Evolutionary conservation across 2,329 filamentous ascomycete species (phyloP), one percentile per base, ranked within the genome.

Genomic region (Arthrobotrys musiformis): DNA sequence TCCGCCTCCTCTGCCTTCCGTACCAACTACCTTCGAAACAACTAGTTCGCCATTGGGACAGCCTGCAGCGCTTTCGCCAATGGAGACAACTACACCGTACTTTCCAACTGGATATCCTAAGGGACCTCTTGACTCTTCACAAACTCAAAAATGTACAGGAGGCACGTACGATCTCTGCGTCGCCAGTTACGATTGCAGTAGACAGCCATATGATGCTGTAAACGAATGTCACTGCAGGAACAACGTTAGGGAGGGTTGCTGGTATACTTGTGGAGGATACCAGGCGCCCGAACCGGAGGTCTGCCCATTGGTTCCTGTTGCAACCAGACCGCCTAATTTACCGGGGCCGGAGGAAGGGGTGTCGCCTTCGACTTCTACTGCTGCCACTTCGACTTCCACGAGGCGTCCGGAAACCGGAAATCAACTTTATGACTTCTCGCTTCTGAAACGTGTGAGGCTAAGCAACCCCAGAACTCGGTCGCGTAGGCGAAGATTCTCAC

Each of bases 141-240:
- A 77, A 28, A 48, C 28, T 24, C 48, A 70, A 40, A 22, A 52
- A 33, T 77, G 73, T 66, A 70, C 60, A 15, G 73, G 66, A 17
- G 73, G 73, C 19, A 61, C 73, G 11, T 77, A 52, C 37, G 11
- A 44, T 6, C 33, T 30, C 17, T 70, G 73, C 66, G 60, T 77
- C 52, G 58, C 50, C 24, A 56, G 37, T 50, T 77, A 77, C 44
- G 26, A 42, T 30, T 77, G 73, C 60, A 30, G 26, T 1, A 50
- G 37, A 2, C 28, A 61, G 35, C 50, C 66, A 60, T 46, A 42
- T 13, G 60, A 66, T 26, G 2, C 44, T 3, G 33, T 58, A 11
- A 62, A 62, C 33, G 50, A 52, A 19, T 77, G 73, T 56, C 64
- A 64, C 60, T 77, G 73, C 66, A 60, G 73, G 66, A 77, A 77